Conservation (phyloP, 2,329 filamentous ascomycete genomes). For the Aspergillus phoenicis region DNA sequence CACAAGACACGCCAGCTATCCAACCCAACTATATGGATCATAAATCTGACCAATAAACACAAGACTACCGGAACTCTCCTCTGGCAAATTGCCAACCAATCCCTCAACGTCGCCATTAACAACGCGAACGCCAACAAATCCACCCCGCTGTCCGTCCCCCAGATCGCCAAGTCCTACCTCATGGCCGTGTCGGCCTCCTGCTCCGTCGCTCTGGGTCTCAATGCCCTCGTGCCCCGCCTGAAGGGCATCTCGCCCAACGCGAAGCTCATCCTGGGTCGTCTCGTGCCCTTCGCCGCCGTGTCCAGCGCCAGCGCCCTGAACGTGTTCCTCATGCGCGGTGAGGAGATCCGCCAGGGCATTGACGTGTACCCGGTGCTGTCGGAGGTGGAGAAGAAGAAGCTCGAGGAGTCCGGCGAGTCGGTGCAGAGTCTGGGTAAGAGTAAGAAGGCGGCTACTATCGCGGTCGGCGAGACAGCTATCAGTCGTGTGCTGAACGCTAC, state of each 20-base stretch:
- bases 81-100: constrained; percentile 97
- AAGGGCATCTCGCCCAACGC: constrained; percentile 74
- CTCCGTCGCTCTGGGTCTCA: constrained; percentile 88
- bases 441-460: constrained; percentile 81
- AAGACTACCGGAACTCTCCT: constrained; percentile 80
- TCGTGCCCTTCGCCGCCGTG: constrained; percentile 95
- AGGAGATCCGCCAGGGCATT: constrained; percentile 91
- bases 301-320: constrained; percentile 89
- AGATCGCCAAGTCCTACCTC: constrained; percentile 85
- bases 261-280: constrained; percentile 74
- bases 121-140: constrained; percentile 98
- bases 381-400: constrained; percentile 66
- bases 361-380: constrained; percentile 84
- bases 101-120: constrained; percentile 97
- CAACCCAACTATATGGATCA: background rate
- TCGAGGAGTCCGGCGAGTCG: constrained; percentile 65
- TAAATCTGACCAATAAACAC: background rate
- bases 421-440: constrained; percentile 79
- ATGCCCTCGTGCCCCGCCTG: constrained; percentile 82
- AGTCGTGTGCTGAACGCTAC: constrained; percentile 91
- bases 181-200: constrained; percentile 92
- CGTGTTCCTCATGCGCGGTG: constrained; percentile 95
- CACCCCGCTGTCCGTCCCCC: constrained; percentile 76
- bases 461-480: constrained; percentile 89
- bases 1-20: background rate